Conservation (phyloP, 2,329 filamentous ascomycete genomes). For the Colletotrichum tamarilloi region DNA sequence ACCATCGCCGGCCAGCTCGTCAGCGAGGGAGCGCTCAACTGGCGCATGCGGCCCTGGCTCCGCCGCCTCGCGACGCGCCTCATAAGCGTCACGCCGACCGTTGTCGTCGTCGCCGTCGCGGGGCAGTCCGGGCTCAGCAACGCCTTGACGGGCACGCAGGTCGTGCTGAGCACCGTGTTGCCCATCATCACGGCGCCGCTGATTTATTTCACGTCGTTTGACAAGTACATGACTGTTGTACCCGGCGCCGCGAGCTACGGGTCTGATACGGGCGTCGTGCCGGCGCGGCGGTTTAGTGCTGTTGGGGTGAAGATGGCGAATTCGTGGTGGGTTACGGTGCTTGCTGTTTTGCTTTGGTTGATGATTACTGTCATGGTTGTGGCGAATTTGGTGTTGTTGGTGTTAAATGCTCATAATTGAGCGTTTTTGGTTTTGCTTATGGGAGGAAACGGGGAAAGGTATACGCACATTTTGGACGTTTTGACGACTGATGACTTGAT, state of each 20-base stretch:
- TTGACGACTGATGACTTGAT: not conserved
- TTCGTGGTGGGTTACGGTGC: conserved; percentile 68
- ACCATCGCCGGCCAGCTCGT: conserved; percentile 93
- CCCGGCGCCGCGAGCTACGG: conserved; percentile 30
- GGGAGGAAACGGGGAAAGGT: not conserved
- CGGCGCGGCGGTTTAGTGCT: conserved; percentile 37
- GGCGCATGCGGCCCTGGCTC: conserved; percentile 81
- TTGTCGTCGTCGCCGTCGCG: conserved; percentile 84
- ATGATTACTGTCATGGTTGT: conserved; percentile 83
- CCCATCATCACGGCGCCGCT: conserved; percentile 85
- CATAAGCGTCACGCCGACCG: conserved; percentile 83
- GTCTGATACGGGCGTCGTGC: conserved; percentile 22
- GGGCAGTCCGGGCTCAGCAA: conserved; percentile 76
- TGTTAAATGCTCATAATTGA: not conserved
- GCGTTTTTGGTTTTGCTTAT: not conserved
- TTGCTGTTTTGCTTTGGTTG: conserved; percentile 74
- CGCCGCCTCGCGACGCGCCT: conserved; percentile 80
- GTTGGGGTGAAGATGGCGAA: conserved; percentile 75
- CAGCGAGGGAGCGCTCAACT: conserved; percentile 82
- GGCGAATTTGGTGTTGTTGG: conserved; percentile 76
- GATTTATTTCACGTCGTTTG: conserved; percentile 85
- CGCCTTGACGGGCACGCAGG: conserved; percentile 81
- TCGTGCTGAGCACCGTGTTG: conserved; percentile 80
- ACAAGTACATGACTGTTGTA: conserved; percentile 74
- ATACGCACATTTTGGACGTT: not conserved